These are phyloP conservation scores for Teratosphaeria gauchensis DNA, from an alignment of 2,329 filamentous ascomycete genomes.

Conservation along the genomic window DNA sequence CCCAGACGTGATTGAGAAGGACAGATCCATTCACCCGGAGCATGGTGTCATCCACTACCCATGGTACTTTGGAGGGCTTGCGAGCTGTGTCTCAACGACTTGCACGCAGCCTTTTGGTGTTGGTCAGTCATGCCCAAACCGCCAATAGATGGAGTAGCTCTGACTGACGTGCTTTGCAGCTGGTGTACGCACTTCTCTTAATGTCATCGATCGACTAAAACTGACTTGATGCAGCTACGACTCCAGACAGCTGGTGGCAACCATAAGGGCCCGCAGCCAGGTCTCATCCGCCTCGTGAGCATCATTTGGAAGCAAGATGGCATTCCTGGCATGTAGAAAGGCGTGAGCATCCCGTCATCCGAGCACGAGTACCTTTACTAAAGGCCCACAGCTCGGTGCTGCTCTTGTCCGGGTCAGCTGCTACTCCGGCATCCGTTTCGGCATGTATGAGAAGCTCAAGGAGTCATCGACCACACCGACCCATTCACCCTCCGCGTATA, in stretches of 20 bases:
- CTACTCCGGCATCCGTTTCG: conserved; percentile 13
- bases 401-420: conserved; percentile 11
- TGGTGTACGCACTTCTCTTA: not conserved
- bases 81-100: conserved; percentile 12
- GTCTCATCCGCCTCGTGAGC: conserved; percentile 9
- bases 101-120: conserved; percentile 17
- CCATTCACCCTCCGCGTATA: conserved; percentile 9
- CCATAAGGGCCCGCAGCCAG: not conserved
- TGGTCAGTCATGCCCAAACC: conserved; percentile 3
- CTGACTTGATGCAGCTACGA: not conserved
- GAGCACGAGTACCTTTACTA: not conserved
- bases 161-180: not conserved
- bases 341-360: conserved; percentile 3
- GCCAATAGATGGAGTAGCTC: not conserved
- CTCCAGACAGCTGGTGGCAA: not conserved
- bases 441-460: conserved; percentile 15
- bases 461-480: conserved; percentile 12
- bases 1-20: conserved; percentile 12
- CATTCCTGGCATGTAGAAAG: conserved; percentile 13
- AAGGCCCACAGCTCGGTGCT: conserved; percentile 8
- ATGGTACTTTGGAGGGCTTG: conserved; percentile 15
- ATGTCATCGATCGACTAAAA: not conserved
- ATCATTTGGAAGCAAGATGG: conserved; percentile 11
- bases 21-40: conserved; percentile 15
- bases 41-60: conserved; percentile 17